These are phyloP conservation scores for Kitagawia praeruptora DNA, from an alignment of 129 eudicot genomes.

Conservation along the genomic window DNA sequence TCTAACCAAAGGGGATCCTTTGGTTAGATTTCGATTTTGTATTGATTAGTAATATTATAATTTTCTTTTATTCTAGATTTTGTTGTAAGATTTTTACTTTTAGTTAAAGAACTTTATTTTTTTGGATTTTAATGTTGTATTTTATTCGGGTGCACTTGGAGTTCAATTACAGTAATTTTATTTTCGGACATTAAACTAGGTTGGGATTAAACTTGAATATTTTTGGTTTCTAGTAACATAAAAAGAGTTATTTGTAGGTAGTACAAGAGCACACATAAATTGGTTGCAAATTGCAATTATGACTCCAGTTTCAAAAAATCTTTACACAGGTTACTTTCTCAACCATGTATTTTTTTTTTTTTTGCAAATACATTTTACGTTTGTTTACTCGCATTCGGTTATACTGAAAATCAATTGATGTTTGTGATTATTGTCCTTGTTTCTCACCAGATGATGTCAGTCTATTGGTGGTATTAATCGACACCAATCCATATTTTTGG, in stretches of 20 bases:
- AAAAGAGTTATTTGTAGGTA: neutral
- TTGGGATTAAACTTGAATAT: neutral
- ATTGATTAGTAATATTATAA: too few species aligned
- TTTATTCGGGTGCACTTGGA: too few species aligned
- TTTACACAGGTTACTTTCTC: constrained; percentile 43
- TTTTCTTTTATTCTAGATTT: too few species aligned
- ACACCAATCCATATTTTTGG: constrained; percentile 83
- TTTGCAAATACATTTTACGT: neutral
- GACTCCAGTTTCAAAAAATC: constrained; percentile 58
- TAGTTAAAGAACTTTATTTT: too few species aligned
- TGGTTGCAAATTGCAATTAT: constrained; percentile 19
- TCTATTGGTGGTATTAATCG: constrained; percentile 63
- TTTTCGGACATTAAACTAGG: too few species aligned
- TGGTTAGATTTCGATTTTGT: too few species aligned
- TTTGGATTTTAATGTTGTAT: too few species aligned
- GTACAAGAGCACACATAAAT: neutral
- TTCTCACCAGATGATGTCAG: constrained; percentile 76
- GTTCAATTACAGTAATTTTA: too few species aligned
- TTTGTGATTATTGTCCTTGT: constrained; percentile 1
- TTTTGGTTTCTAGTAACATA: neutral
- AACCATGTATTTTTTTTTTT: neutral
- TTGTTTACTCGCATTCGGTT: neutral
- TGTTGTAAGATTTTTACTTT: too few species aligned
- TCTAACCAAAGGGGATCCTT: too few species aligned
- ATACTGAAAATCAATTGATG: neutral